Conservation (phyloP, 2,329 filamentous ascomycete genomes). For the Microsporum ferrugineum region DNA sequence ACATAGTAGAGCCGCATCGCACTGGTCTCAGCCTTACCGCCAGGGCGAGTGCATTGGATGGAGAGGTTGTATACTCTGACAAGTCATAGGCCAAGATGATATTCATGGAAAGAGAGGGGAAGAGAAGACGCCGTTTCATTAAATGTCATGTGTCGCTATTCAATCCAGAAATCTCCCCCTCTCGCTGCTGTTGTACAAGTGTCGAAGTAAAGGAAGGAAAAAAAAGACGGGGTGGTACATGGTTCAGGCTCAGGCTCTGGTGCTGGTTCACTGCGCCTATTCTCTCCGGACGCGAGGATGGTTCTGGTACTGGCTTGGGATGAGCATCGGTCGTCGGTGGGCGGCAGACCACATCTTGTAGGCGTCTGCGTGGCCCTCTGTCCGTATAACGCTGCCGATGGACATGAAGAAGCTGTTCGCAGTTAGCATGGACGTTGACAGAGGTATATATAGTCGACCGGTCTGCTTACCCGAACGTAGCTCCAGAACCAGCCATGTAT, state of each 20-base stretch:
- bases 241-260: too few species aligned
- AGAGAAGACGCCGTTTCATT: not conserved
- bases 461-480: slow-evolving; percentile 73
- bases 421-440: not conserved
- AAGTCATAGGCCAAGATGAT: not conserved
- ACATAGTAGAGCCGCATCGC: too few species aligned
- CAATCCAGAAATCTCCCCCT: not conserved
- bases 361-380: slow-evolving; percentile 68
- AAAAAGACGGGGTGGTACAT: not conserved
- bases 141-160: not conserved
- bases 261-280: not conserved
- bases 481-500: slow-evolving; percentile 90
- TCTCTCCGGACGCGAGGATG: slow-evolving; percentile 18
- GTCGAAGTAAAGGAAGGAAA: not conserved
- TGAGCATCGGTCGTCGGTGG: slow-evolving; percentile 61
- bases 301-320: slow-evolving; percentile 38
- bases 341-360: slow-evolving; percentile 65
- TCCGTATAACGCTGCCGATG: slow-evolving; percentile 91
- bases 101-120: not conserved
- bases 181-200: slow-evolving; percentile 6
- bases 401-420: slow-evolving; percentile 84
- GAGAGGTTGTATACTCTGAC: too few species aligned
- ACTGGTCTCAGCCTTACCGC: too few species aligned
- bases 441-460: not conserved
- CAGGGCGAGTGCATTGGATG: too few species aligned